phyloP scores from a whole-genome alignment of 2,329 filamentous ascomycete species.

The Pochonia chlamydosporia region DNA sequence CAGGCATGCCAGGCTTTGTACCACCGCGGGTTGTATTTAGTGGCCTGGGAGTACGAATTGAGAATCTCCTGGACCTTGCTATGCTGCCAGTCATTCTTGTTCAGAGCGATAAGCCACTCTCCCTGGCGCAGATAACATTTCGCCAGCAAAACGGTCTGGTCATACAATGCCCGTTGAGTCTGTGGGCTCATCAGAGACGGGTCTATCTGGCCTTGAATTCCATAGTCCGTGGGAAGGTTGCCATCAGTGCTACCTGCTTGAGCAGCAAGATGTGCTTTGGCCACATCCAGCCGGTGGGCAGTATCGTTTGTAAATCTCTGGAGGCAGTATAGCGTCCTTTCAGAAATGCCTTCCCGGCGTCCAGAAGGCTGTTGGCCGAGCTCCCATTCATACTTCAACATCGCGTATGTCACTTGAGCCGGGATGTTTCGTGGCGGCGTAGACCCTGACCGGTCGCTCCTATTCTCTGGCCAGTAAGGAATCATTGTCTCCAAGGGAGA shows the following conservation, averaged over 20 bases:
- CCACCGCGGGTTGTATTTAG: slow-evolving; percentile 88
- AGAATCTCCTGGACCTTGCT: slow-evolving; percentile 84
- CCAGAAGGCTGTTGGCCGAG: slow-evolving; percentile 57
- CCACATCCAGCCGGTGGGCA: slow-evolving; percentile 47
- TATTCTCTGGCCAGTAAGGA: slow-evolving; percentile 49
- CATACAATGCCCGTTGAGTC: slow-evolving; percentile 47
- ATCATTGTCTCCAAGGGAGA: slow-evolving; percentile 55
- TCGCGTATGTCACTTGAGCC: slow-evolving; percentile 89
- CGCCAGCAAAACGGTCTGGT: slow-evolving; percentile 69
- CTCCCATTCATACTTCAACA: slow-evolving; percentile 96
- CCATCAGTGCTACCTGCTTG: slow-evolving; percentile 39
- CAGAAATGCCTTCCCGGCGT: slow-evolving; percentile 38
- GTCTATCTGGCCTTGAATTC: slow-evolving; percentile 43
- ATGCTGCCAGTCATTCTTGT: slow-evolving; percentile 84
- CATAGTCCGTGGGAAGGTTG: slow-evolving; percentile 40
- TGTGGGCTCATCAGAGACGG: slow-evolving; percentile 40
- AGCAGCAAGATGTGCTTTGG: slow-evolving; percentile 42
- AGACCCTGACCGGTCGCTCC: slow-evolving; percentile 10
- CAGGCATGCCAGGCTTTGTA: slow-evolving; percentile 99
- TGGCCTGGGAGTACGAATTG: slow-evolving; percentile 85
- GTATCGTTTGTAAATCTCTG: slow-evolving; percentile 57
- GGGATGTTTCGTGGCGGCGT: slow-evolving; percentile 39
- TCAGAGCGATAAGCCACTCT: slow-evolving; percentile 75
- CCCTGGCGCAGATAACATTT: slow-evolving; percentile 94
- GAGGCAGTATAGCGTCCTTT: slow-evolving; percentile 53